Conservation (phyloP, 805 yeast species). For the Candida vartiovaarae region DNA sequence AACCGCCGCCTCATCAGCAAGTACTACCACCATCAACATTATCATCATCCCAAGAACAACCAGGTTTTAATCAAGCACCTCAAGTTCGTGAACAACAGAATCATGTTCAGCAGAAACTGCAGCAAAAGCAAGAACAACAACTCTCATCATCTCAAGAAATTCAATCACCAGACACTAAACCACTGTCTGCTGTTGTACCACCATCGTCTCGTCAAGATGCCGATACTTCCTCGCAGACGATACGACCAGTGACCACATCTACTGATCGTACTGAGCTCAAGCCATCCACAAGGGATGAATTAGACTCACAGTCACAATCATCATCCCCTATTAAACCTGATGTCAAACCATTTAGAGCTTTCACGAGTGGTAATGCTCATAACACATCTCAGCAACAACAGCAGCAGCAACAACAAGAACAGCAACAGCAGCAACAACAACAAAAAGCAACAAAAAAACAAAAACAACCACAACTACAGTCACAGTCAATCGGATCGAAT, state of each 20-base stretch:
- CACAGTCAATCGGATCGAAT: neutral
- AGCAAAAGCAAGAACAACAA: neutral
- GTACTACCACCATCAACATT: neutral
- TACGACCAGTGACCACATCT: slow-evolving; percentile 14
- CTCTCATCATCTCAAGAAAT: neutral
- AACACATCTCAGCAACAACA: neutral
- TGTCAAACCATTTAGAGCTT: slow-evolving; percentile 4
- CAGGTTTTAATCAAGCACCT: neutral
- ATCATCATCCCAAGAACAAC: no score
- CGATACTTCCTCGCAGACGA: neutral
- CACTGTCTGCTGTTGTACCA: neutral
- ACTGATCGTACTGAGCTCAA: slow-evolving; percentile 17
- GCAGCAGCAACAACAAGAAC: neutral
- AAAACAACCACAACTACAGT: slow-evolving; percentile 3
- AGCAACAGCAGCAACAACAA: no score
- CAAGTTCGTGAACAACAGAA: slow-evolving; percentile 1
- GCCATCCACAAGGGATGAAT: slow-evolving; percentile 4
- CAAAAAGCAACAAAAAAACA: slow-evolving; percentile 3
- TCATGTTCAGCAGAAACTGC: slow-evolving; percentile 1
- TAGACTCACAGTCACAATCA: slow-evolving; percentile 8
- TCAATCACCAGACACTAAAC: no score
- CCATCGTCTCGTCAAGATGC: neutral
- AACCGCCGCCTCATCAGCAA: slow-evolving; percentile 1
- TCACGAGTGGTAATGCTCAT: neutral
- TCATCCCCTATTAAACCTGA: slow-evolving; percentile 16